Evolutionary conservation across 1,284 basidiomycete genomes (phyloP).

Genomic region (Ceratobasidium sp.): DNA sequence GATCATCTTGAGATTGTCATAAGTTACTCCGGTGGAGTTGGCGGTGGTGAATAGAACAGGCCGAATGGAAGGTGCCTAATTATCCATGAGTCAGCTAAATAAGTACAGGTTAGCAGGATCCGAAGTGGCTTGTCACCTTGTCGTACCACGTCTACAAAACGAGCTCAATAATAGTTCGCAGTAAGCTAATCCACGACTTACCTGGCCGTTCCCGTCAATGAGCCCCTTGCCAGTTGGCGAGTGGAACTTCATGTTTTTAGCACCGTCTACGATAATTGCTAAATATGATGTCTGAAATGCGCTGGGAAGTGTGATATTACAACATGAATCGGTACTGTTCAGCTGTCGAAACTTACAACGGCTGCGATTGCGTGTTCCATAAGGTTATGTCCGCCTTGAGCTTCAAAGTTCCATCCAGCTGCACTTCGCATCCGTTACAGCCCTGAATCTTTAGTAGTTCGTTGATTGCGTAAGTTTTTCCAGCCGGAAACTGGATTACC

Average conservation of each 20-base stretch:
- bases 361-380: constrained; percentile 30
- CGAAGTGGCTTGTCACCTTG: not conserved
- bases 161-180: not conserved
- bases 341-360: constrained; percentile 21
- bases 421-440: constrained; percentile 45
- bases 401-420: constrained; percentile 43
- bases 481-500: constrained; percentile 42
- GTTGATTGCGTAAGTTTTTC: constrained; percentile 43
- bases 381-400: constrained; percentile 20
- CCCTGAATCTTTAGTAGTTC: constrained; percentile 43
- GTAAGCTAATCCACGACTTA: not conserved
- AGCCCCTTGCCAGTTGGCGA: constrained; percentile 42
- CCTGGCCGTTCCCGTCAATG: constrained; percentile 41
- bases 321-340: not conserved
- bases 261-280: constrained; percentile 43
- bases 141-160: constrained; percentile 29
- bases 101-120: no score
- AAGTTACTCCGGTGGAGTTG: constrained; percentile 44
- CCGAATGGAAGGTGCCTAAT: constrained; percentile 20
- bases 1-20: constrained; percentile 44
- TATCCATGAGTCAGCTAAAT: not conserved
- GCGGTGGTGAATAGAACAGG: constrained; percentile 43
- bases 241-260: constrained; percentile 44
- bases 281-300: constrained; percentile 37
- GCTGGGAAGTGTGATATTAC: not conserved